Evolutionary conservation across 2,329 filamentous ascomycete species (phyloP), one percentile per base, ranked within the genome.

Genomic region (Aspergillus japonicus): DNA sequence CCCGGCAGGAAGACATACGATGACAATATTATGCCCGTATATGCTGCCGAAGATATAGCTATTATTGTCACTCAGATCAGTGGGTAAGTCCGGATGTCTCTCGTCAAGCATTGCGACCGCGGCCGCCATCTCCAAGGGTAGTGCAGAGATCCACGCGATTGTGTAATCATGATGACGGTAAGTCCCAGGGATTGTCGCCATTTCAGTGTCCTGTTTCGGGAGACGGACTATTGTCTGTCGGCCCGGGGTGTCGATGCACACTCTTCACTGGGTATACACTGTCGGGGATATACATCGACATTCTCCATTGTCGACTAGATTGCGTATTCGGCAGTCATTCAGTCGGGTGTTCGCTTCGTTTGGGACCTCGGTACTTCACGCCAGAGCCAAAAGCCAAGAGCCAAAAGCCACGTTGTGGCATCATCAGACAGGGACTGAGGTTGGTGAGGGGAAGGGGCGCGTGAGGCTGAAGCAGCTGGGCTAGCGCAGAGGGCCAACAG

Each of bases 91-190:
- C 1, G 35, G 29, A 26, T 58, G 52, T 14, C 21, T 50, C n/a
- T 58, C 19, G 33, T 65, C 57, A 16, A 59, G 42, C 57, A 65
- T 58, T 6, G 50, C 47, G 16, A 2, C 39, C 3, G 54, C 62
- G 3, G 58, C 54, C 2, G 60, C 51, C 55, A 58, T 56, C 29
- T 64, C 59, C n/a, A 62, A 23, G 11, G 62, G 42, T 8, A 64
- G 54, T 2, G 62, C 62, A 52, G 59, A 64, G 4, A 62, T 57
- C 62, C 62, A 64, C 12, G 53, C 62, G 51, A 64, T 49, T 31
- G 62, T 62, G 49, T 64, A 64, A 10, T 44, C 39, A 44, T 44
- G 16, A 19, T 44, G 39, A 44, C 16, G 14, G 16, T 44, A n/a
- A 16, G 3, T 44, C 7, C 39, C 7, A 19, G 14, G 14, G 5